Evolutionary conservation across 1,284 basidiomycete genomes (phyloP).

Genomic region (Cryptococcus hybrid): DNA sequence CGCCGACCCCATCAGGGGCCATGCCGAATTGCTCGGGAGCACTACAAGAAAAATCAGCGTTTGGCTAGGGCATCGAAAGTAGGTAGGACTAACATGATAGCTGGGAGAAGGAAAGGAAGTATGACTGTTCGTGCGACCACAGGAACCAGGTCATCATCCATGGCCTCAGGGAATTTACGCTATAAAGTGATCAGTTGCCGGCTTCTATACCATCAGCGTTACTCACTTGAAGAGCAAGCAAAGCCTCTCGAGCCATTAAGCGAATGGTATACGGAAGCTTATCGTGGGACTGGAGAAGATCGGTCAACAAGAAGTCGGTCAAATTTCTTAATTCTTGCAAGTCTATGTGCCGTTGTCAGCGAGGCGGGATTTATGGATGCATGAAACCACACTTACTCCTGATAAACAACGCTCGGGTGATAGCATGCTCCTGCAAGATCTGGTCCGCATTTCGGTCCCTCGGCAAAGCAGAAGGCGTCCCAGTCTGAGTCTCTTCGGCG

Average conservation of each 20-base stretch:
- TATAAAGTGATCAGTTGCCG: constrained; percentile 36
- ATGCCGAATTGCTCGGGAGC: constrained; percentile 94
- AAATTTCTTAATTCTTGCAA: constrained; percentile 83
- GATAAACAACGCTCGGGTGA: constrained; percentile 81
- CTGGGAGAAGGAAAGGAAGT: constrained; percentile 91
- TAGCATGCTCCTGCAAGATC: constrained; percentile 72
- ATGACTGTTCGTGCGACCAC: constrained; percentile 85
- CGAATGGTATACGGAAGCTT: constrained; percentile 90
- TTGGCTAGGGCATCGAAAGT: not conserved
- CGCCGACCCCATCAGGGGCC: constrained; percentile 70
- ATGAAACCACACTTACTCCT: constrained; percentile 61
- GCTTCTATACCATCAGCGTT: not conserved
- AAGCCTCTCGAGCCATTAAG: constrained; percentile 82
- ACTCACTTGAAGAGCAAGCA: constrained; percentile 68
- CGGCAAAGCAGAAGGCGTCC: constrained; percentile 61
- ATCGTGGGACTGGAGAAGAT: constrained; percentile 69
- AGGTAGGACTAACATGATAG: constrained; percentile 69
- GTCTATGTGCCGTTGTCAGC: constrained; percentile 55
- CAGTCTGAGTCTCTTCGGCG: constrained; percentile 81
- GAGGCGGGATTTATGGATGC: not conserved
- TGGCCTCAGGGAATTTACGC: constrained; percentile 72
- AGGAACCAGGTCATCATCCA: constrained; percentile 69
- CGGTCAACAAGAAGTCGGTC: constrained; percentile 76
- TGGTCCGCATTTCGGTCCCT: constrained; percentile 75
- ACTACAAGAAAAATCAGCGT: constrained; percentile 51